Evolutionary conservation across 2,329 filamentous ascomycete species (phyloP), one percentile per base, ranked within the genome.

Genomic region (Nemania abortiva): DNA sequence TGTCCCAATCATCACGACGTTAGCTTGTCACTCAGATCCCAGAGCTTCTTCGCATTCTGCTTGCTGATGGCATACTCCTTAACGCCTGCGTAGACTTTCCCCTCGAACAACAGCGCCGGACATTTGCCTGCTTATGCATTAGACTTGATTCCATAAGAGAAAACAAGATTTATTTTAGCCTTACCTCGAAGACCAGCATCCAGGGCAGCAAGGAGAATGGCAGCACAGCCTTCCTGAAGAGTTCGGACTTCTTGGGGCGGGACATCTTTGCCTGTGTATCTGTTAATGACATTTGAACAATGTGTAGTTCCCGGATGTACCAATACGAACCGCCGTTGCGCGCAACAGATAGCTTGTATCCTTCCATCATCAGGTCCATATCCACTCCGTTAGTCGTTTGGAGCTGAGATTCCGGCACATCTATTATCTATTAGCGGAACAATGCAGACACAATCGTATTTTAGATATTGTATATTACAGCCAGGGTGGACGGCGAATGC

Each of bases 401-500:
- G 29, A 64, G 52, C 29, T 53, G 31, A 6, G 61, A 64, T 6
- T 57, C 61, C 27, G 61, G 52, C 22, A 64, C 39, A 57, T 57
- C 61, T 64, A n/a, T 52, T 31, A 55, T 39, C 31, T 4, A 13
- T 27, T 55, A 18, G 37, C 27, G 13, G 18, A 55, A 37, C 29
- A 2, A 7, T n/a, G 11, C 2, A 37, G 53, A 20, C 11, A 5
- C 3, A 20, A 22, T n/a, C 3, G 5, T 37, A 22, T 2, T 6
- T 37, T 15, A 20, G 29, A 13, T n/a, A 55, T 37, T 6, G 15
- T 34, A 37, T 37, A 34, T 58, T 58, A 58, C 55, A 58, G 55
- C 80, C 81, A 0, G 81, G 80, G 29, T 81, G 75, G 1, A 81
- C 58, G 29, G 79, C 81, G 56, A 77, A 79, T 2, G 80, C 71